A percentile compares a stretch with the other conserved stretches of the same genome.
These are phyloP conservation scores for Trichophyton schoenleinii DNA, from an alignment of 2,329 filamentous ascomycete species.

Conservation along the genomic window DNA sequence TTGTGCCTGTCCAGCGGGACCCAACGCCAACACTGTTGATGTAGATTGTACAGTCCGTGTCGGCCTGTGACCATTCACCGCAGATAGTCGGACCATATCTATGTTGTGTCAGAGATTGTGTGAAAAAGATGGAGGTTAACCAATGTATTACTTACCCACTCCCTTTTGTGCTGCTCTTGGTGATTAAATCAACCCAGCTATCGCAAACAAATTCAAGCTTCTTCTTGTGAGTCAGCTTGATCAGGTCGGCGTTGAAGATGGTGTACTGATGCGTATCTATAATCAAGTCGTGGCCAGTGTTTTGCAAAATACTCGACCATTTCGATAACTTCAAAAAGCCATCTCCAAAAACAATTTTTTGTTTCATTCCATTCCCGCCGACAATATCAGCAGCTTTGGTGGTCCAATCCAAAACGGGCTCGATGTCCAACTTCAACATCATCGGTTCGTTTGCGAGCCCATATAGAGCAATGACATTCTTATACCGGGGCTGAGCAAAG, in stretches of 20 bases:
- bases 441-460: slow-evolving; percentile 88
- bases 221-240: slow-evolving; percentile 64
- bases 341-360: slow-evolving; percentile 75
- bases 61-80: slow-evolving; percentile 94
- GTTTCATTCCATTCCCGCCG: slow-evolving; percentile 60
- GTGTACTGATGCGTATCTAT: slow-evolving; percentile 98
- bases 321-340: slow-evolving; percentile 84
- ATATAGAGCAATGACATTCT: slow-evolving; percentile 84
- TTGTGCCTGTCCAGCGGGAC: slow-evolving; percentile 83
- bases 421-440: slow-evolving; percentile 58
- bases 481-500: slow-evolving; percentile 86
- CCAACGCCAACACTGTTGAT: slow-evolving; percentile 85
- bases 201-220: slow-evolving; percentile 81
- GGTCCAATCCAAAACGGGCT: slow-evolving; percentile 68
- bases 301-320: slow-evolving; percentile 74
- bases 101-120: not conserved
- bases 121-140: not conserved
- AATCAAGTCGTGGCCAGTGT: slow-evolving; percentile 54
- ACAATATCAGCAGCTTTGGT: slow-evolving; percentile 58
- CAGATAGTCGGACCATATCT: slow-evolving; percentile 83
- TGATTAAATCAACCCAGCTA: slow-evolving; percentile 65
- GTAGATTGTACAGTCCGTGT: slow-evolving; percentile 80
- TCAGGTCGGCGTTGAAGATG: slow-evolving; percentile 87
- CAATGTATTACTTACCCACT: slow-evolving; percentile 43
- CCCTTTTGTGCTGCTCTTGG: slow-evolving; percentile 55